Base-by-base conservation (phyloP, 805 yeast species). In the Metschnikowia baotianmanensis region DNA sequence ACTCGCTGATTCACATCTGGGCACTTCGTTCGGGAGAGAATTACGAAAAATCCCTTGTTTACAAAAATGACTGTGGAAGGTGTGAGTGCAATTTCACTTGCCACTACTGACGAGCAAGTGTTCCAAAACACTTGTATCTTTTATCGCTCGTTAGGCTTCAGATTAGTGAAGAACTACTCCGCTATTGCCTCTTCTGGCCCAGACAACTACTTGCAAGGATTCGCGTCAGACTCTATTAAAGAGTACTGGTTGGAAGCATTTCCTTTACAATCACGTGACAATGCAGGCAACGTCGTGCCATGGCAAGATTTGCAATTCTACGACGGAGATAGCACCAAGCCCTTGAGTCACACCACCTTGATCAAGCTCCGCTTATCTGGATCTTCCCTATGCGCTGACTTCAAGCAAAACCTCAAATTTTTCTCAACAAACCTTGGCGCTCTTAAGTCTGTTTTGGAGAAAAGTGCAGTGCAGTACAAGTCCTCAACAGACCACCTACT, bases 181-280 rank as follows among this genome's bases (percentile, higher is more conserved):
- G 81, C 82, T 47, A 76, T 58, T 67, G 57, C 61, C 56, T 28
- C 41, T 21, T n/a, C 48, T 16, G 34, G 38, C 18, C 23, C 40
- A 16, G 52, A 51, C 43, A 55, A 57, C 29, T 49, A 58, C 23
- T 58, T 69, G 12, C 59, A 66, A 33, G 90, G 90, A 4, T 67
- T 84, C 33, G 75, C 87, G 7, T 70, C 67, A 42, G 87, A 83
- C 48, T 83, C 90, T 1, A 55, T 82, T 36, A 75, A 71, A 47
- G 95, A 85, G 61, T 61, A 77, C 21, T 85, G 95, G 95, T 58
- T 85, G 34, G 86, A 83, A 58, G 65, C 80, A 17, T 83, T 79
- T 58, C 87, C 86, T 16, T 64, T 74, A 29, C 72, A 68, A 46
- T 55, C 59, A 35, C 16, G 48, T 15, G 71, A 67, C 41, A 43